A percentile compares a stretch with the other conserved stretches of the same genome.
Conservation (phyloP, 2,329 filamentous ascomycete genomes). For the Fusarium dlaminii region DNA sequence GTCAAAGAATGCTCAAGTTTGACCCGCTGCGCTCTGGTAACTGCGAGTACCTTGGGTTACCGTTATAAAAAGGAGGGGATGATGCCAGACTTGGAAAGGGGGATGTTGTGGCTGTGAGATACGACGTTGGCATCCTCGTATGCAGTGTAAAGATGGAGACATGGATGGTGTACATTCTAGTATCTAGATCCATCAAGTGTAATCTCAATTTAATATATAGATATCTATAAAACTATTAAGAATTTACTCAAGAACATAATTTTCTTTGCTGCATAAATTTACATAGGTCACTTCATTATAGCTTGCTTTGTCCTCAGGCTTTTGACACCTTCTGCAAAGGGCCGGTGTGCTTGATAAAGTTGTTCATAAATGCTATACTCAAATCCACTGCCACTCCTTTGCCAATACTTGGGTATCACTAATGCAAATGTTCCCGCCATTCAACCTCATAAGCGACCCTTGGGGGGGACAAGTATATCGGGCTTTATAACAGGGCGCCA, state of each 20-base stretch:
- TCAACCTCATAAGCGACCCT: not conserved
- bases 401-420: slow-evolving; percentile 40
- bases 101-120: not conserved
- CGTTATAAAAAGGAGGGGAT: not conserved
- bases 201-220: not conserved
- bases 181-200: not conserved
- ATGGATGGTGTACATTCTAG: not conserved
- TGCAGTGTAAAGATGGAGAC: not conserved
- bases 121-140: not conserved
- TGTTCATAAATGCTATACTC: not conserved
- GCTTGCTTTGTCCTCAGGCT: not conserved
- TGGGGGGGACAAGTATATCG: not conserved
- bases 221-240: not conserved
- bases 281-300: not conserved
- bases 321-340: not conserved
- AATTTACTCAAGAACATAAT: not conserved
- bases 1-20: not conserved
- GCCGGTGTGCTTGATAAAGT: not conserved
- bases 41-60: slow-evolving; percentile 2
- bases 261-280: not conserved
- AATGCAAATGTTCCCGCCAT: slow-evolving; percentile 10
- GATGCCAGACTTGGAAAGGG: not conserved
- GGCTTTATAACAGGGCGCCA: not conserved
- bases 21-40: slow-evolving; percentile 13
- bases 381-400: not conserved